Conservation (phyloP, 139 green algal species). For the Coelastrella sp. region DNA sequence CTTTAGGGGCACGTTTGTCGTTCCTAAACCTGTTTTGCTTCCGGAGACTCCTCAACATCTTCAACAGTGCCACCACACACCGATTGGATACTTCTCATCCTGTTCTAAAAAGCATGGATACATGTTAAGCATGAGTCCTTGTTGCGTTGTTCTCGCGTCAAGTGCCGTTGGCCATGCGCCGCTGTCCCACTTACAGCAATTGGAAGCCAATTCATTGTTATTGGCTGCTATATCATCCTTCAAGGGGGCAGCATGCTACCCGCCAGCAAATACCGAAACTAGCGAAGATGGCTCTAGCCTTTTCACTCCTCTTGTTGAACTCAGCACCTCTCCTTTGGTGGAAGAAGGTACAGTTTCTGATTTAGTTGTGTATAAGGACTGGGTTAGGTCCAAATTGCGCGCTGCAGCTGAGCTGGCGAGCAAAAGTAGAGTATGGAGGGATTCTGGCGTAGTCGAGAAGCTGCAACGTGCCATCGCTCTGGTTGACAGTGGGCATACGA, state of each 20-base stretch:
- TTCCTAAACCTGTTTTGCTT: not conserved
- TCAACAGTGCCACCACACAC: too few relatives aligned
- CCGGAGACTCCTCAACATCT: not conserved
- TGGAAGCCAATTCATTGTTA: not conserved
- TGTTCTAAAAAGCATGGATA: not conserved
- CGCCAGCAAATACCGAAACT: not conserved
- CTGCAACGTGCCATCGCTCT: not conserved
- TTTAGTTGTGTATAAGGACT: not conserved
- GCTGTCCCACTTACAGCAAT: not conserved
- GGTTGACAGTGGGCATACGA: not conserved
- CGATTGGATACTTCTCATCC: too few relatives aligned
- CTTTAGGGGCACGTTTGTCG: too few relatives aligned
- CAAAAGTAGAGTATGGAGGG: not conserved
- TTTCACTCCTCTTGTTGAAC: not conserved
- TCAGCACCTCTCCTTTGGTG: not conserved
- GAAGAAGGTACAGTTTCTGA: not conserved
- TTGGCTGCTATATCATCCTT: not conserved
- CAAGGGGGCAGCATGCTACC: not conserved
- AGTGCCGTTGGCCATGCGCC: not conserved
- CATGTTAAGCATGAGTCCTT: conserved; percentile 1
- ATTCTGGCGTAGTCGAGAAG: not conserved
- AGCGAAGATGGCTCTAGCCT: too few relatives aligned
- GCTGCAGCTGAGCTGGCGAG: not conserved
- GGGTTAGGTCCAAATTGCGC: not conserved
- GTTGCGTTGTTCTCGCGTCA: not conserved